phyloP scores from a whole-genome alignment of 2,329 filamentous ascomycete genomes.

The Blastomyces silverae region DNA sequence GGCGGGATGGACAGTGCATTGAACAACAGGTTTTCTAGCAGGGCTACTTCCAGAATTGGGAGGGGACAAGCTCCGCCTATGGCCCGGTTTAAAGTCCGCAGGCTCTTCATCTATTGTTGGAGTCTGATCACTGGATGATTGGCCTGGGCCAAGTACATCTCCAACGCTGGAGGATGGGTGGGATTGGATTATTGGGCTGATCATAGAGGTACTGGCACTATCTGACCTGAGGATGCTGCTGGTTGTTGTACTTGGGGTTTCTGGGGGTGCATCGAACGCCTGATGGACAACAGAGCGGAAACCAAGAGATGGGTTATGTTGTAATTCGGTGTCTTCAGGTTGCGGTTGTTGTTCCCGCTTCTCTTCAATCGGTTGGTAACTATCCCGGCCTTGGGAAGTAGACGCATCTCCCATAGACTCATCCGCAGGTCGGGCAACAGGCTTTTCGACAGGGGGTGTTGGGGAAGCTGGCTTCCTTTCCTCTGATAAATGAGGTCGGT shows the following conservation, averaged over 20 bases:
- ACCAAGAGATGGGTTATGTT: conserved; percentile 50
- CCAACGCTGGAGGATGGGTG: conserved; percentile 43
- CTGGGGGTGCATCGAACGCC: conserved; percentile 53
- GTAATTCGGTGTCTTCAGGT: conserved; percentile 33
- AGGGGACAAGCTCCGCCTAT: conserved; percentile 53
- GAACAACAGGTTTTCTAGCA: conserved; percentile 52
- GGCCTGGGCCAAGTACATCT: conserved; percentile 31
- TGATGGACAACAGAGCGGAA: conserved; percentile 57
- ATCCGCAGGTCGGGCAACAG: conserved; percentile 29
- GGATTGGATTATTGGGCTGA: conserved; percentile 60
- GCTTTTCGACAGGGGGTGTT: conserved; percentile 11
- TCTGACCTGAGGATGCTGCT: conserved; percentile 52
- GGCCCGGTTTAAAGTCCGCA: conserved; percentile 46
- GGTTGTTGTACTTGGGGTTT: conserved; percentile 50
- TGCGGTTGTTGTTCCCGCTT: conserved; percentile 20
- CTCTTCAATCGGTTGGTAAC: conserved; percentile 6
- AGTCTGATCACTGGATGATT: conserved; percentile 36
- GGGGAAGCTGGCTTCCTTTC: not conserved
- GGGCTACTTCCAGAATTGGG: conserved; percentile 56
- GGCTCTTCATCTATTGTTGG: conserved; percentile 53
- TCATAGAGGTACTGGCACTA: conserved; percentile 55
- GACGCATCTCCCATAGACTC: conserved; percentile 24
- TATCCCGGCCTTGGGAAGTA: not conserved
- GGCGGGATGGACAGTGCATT: conserved; percentile 36
- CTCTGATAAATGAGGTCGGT: not conserved